Evolutionary conservation across 1,284 basidiomycete species (phyloP).

Genomic region (Neolentinus lepideus): DNA sequence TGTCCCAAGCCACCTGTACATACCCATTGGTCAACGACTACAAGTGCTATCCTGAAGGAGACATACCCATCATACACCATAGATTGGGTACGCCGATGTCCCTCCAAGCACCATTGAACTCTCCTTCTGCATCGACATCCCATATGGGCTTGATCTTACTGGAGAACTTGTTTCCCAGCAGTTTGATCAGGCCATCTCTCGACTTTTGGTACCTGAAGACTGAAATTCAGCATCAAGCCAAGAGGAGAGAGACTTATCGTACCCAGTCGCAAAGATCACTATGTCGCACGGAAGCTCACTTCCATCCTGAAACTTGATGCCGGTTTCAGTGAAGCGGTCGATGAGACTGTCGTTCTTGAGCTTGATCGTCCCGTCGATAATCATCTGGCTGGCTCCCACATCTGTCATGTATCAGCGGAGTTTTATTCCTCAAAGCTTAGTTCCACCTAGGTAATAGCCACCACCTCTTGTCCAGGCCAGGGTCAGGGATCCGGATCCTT

Average conservation of each 20-base stretch:
- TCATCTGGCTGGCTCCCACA: constrained; percentile 29
- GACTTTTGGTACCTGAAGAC: constrained; percentile 30
- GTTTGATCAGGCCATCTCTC: constrained; percentile 29
- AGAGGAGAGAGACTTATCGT: constrained; percentile 22
- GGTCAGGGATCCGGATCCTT: constrained; percentile 44
- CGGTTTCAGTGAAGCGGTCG: constrained; percentile 23
- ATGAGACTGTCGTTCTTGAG: constrained; percentile 34
- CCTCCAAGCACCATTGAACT: constrained; percentile 43
- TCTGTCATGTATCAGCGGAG: constrained; percentile 17
- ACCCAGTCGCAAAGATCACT: constrained; percentile 39
- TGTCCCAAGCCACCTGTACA: constrained; percentile 47
- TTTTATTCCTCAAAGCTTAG: constrained; percentile 17
- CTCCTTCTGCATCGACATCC: constrained; percentile 52
- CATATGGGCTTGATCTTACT: constrained; percentile 42
- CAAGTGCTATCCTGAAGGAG: too few species aligned
- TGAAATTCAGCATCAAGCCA: background rate
- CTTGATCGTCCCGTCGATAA: constrained; percentile 38
- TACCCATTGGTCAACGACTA: background rate
- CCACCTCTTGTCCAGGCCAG: constrained; percentile 30
- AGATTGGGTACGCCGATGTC: constrained; percentile 42
- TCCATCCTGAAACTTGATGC: constrained; percentile 34
- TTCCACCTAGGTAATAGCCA: constrained; percentile 36
- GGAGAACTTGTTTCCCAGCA: constrained; percentile 43
- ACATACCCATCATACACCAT: constrained; percentile 50
- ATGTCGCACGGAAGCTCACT: constrained; percentile 35